A percentile compares a stretch with the other conserved stretches of the same genome.
These are phyloP conservation scores for Phytophthora meadii DNA, from an alignment of 352 stramenopile genomes.

Conservation along the genomic window DNA sequence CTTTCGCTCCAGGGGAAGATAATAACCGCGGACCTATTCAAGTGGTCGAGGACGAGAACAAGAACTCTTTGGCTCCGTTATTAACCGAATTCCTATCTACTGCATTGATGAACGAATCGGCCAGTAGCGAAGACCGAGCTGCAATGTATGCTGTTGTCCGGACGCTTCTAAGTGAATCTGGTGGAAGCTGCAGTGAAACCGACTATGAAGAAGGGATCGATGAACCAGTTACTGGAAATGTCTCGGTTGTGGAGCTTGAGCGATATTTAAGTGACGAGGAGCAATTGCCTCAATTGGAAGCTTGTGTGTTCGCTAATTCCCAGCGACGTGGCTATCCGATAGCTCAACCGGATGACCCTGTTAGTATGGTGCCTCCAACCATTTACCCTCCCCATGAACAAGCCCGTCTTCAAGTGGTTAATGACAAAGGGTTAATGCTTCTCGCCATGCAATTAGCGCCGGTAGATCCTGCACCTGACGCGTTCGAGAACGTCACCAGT, in stretches of 20 bases:
- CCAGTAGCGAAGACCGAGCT: constrained; percentile 10
- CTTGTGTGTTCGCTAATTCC: constrained; percentile 34
- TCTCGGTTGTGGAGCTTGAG: constrained; percentile 18
- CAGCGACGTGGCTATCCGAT: constrained; percentile 45
- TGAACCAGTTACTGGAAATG: constrained; percentile 16
- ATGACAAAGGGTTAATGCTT: constrained; percentile 11
- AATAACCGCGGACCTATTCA: constrained; percentile 15
- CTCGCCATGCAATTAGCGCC: constrained; percentile 21
- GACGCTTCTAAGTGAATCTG: constrained; percentile 16
- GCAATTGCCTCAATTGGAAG: constrained; percentile 12
- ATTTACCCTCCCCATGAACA: constrained; percentile 48
- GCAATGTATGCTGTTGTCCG: constrained; percentile 44
- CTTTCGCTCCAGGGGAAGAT: constrained; percentile 10
- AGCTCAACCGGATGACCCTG: constrained; percentile 21
- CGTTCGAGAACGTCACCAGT: constrained; percentile 8
- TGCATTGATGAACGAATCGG: constrained; percentile 22
- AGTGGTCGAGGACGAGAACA: constrained; percentile 10
- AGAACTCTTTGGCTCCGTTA: constrained; percentile 9
- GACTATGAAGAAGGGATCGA: constrained; percentile 22
- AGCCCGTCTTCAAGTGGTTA: constrained; percentile 37
- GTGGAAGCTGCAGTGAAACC: constrained; percentile 7
- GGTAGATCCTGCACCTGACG: constrained; percentile 8
- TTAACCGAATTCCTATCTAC: constrained; percentile 36
- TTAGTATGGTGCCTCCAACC: constrained; percentile 17
- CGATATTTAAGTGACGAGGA: constrained; percentile 19